These are phyloP conservation scores for Naegleria lovaniensis DNA, from an alignment of 208 protist species.

Conservation along the genomic window DNA sequence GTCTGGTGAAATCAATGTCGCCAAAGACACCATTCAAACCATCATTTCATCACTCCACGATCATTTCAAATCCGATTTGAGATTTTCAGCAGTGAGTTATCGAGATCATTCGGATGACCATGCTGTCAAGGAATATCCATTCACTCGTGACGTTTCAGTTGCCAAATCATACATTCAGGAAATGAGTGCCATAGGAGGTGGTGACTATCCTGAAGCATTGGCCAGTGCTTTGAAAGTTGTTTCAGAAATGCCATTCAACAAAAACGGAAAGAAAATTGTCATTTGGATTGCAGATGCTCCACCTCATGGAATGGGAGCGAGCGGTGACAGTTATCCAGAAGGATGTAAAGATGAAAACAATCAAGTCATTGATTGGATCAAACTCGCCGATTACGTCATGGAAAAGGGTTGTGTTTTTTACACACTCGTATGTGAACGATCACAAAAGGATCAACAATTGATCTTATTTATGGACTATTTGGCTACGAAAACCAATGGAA, in stretches of 20 bases:
- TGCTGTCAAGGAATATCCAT: background rate
- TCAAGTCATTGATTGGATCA: background rate
- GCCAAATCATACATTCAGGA: background rate
- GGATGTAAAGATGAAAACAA: background rate
- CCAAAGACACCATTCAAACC: background rate
- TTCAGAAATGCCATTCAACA: background rate
- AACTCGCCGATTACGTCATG: background rate
- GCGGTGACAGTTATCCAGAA: slow-evolving; percentile 18
- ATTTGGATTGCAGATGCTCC: slow-evolving; percentile 41
- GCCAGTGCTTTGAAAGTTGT: slow-evolving; percentile 34
- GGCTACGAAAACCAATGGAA: background rate
- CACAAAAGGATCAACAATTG: background rate
- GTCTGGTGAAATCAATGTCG: background rate
- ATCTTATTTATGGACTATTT: background rate
- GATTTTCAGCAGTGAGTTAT: background rate
- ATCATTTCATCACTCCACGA: background rate
- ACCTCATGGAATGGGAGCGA: slow-evolving; percentile 27
- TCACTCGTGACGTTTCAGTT: background rate
- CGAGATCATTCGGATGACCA: background rate
- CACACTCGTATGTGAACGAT: background rate
- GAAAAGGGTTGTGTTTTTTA: background rate
- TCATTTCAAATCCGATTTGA: background rate
- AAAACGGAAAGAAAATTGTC: slow-evolving; percentile 21
- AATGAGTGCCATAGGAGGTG: slow-evolving; percentile 3
- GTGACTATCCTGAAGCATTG: slow-evolving; percentile 37